Base-by-base conservation (phyloP, 2,329 filamentous ascomycete species). In the Fusarium gaditjirri region DNA sequence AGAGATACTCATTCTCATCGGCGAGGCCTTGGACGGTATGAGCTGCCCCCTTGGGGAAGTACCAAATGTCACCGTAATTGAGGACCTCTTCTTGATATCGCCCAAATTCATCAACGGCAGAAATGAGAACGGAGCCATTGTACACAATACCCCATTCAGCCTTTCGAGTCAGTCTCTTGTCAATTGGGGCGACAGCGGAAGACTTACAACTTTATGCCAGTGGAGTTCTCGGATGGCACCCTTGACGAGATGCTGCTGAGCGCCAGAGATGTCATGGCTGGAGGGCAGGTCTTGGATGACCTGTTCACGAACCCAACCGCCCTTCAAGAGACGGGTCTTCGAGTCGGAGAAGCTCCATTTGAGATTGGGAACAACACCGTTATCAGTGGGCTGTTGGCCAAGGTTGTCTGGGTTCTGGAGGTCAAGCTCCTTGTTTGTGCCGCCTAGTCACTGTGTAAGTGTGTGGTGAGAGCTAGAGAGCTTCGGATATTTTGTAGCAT, bases 341-440 rank as follows among this genome's bases (percentile, higher is more conserved):
- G 89, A 92, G 78, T 92, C 88, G 1, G 89, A 91, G 80, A 93
- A 92, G 58, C 88, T 88, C 91, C 90, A 89, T 78, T 92, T 92
- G 72, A 92, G 82, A 76, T 92, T 93, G 0, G 88, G 88, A 2
- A 93, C 90, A 16, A 86, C 81, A 21, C 91, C 91, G 52, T 84
- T 85, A 76, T 93, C 91, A 3, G 90, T 92, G 21, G 84, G 82
- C 73, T 91, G 87, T 50, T 84, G 84, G 19, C 88, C 89, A 2
- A 93, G 85, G 74, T 90, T 90, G 68, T 89, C 87, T 0, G 90
- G 90, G 73, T 92, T 92, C 68, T 89, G 85, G 5, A 88, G 79
- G 73, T 92, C 91, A 29, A 92, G 79, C 55, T 85, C 81, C 53
- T 86, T 82, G 76, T 93, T 90, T 27, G 90, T 92, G 33, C 89